Base-by-base conservation (phyloP, 768 basidiomycete genomes). In the Xerocomellus amylosporus region DNA sequence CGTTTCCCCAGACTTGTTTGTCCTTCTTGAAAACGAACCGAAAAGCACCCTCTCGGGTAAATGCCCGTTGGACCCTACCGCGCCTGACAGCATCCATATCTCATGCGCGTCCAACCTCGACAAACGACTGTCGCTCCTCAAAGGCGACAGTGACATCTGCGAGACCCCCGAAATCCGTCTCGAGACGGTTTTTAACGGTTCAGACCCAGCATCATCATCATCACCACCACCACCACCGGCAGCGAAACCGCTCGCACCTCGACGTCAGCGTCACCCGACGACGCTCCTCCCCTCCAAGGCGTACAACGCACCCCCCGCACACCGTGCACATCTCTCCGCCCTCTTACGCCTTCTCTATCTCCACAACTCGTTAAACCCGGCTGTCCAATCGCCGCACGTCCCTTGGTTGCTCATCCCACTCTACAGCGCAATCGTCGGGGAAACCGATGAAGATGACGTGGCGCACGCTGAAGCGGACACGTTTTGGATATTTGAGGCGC, bases 401-500 rank as follows among this genome's bases (percentile, higher is more conserved):
- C 82, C 87, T 2, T 85, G 88, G 31, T 67, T 90, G 10, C 76
- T 91, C 12, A 76, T 90, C 15, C 86, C 87, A 0, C 64, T 91
- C 22, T 90, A 89, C 66, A 77, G 78, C 8, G 81, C 80, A 0
- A 71, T 90, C 46, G 69, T 74, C 17, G 79, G 82, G 63, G 88
- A 90, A 62, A 74, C 83, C 2, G 79, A 87, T 17, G 69, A 77
- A 0, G 78, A 81, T 50, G 85, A 88, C 40, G 66, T 80, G 10
- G 76, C 79, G 0, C 87, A 90, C 65, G 79, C 78, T 5, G 90
- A 92, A 67, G 89, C 90, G 2, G 90, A 92, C 62, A 79, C 85
- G 0, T 92, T 92, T 66, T 92, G 89, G 90, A 62, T 90, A 5
- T 87, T 91, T 51, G 88, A 90, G 66, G 79, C 83, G 0, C 75